phyloP scores from a whole-genome alignment of 208 protist genomes.

The Leishmania aethiopica region DNA sequence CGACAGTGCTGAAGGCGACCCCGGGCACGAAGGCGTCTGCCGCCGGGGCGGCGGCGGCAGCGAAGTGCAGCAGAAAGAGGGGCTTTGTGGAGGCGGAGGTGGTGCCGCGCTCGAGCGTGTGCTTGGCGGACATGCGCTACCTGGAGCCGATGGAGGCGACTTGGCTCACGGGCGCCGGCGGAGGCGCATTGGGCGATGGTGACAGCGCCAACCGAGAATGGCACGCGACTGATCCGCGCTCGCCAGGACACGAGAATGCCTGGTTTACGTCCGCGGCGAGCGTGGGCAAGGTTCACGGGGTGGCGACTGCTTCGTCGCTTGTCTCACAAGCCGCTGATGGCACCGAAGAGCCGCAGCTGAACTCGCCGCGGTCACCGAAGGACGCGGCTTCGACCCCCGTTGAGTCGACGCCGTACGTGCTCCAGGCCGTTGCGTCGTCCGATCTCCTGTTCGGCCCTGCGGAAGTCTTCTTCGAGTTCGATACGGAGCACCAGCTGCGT shows the following conservation, averaged over 20 bases:
- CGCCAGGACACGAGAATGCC: not conserved
- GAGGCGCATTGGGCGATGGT: not conserved
- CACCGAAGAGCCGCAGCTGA: not conserved
- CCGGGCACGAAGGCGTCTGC: not conserved
- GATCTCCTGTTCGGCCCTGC: slow-evolving; percentile 57
- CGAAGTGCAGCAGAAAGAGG: not conserved
- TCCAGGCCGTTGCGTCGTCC: slow-evolving; percentile 36
- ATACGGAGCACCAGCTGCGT: slow-evolving; percentile 18
- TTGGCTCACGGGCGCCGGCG: not conserved
- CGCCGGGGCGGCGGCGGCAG: not conserved
- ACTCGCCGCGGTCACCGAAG: not conserved
- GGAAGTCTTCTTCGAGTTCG: slow-evolving; percentile 50
- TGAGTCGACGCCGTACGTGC: slow-evolving; percentile 21
- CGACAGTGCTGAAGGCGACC: not conserved
- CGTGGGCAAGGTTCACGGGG: not conserved
- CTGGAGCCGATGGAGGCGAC: slow-evolving; percentile 10
- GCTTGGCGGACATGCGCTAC: slow-evolving; percentile 35
- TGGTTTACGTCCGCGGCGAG: not conserved
- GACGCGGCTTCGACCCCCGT: not conserved
- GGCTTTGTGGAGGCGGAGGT: not conserved
- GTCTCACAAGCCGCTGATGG: not conserved
- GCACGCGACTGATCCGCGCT: not conserved
- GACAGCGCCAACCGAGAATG: too few relatives aligned
- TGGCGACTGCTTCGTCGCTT: not conserved
- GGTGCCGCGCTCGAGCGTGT: slow-evolving; percentile 9